Evolutionary conservation across 345 rosid species (phyloP), one percentile per base, ranked within the genome.

Genomic region (Physaria fendleri): DNA sequence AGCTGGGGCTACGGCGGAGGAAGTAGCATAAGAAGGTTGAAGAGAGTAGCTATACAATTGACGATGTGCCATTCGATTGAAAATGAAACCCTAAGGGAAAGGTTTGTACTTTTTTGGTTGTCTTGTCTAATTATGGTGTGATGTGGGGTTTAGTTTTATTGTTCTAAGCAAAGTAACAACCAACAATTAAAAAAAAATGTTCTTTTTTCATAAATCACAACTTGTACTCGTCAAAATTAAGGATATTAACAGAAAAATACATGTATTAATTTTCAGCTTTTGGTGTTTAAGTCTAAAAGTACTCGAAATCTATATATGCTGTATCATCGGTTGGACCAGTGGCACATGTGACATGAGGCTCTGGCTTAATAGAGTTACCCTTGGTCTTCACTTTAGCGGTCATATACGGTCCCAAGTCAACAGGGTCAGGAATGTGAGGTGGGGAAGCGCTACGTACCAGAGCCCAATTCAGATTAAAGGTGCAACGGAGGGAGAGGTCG

Each of bases 401-500:
- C 0, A 74, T 77, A 55, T 71, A 88, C 2, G 77, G 73, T 2
- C 88, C 81, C 41, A 85, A 91, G 69, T 88, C 87, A 6, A 88
- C 72, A 2, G 90, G 87, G 18, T 84, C 92, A 0, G 98, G 98
- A 32, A 91, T 13, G 35, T 88, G 85, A n/a, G 98, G 96, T 11
- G 96, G 98, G 52, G 73, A 20, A 15, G 96, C 92, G 29, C 95
- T 74, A 66, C 98, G 79, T 1, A 91, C 96, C 2, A 91, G 77
- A 34, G 98, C 98, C 98, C 96, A 91, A 34, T 85, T 88, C 39
- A 88, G n/a, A n/a, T n/a, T n/a, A n/a, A n/a, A n/a, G n/a, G n/a
- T n/a, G n/a, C n/a, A n/a, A 42, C 98, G 90, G 4, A 88, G 92
- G 0, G 98, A 91, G 21, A 88, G 76, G 59, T 91, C 96, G 8